These are phyloP conservation scores for Helenozyma rhizophorensis DNA, from an alignment of 805 yeast genomes.

Conservation along the genomic window DNA sequence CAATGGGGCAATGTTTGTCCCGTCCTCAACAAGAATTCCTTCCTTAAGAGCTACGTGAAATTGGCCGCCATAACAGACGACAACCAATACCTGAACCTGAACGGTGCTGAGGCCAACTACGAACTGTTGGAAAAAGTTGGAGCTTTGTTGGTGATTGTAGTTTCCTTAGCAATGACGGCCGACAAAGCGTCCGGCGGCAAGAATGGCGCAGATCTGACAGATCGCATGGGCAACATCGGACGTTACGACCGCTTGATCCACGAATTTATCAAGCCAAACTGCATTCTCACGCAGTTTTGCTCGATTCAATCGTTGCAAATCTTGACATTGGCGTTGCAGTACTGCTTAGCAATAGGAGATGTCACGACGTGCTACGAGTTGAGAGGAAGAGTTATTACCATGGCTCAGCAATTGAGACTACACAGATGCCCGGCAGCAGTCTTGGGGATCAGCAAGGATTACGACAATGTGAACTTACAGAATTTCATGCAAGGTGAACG, in stretches of 20 bases:
- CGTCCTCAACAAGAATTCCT: constrained; percentile 63
- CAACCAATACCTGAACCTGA: constrained; percentile 11
- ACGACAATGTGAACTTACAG: constrained; percentile 38
- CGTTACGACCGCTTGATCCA: constrained; percentile 60
- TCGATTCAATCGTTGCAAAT: constrained; percentile 69
- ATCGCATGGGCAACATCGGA: constrained; percentile 1
- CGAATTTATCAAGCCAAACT: constrained; percentile 56
- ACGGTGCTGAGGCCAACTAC: constrained; percentile 7
- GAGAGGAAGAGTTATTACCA: constrained; percentile 69
- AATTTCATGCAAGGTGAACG: constrained; percentile 77
- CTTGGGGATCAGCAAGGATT: constrained; percentile 49
- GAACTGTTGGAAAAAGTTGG: constrained; percentile 52
- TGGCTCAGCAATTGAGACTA: constrained; percentile 81
- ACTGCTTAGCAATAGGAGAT: constrained; percentile 71
- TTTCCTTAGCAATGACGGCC: constrained; percentile 46
- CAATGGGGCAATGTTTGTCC: constrained; percentile 76
- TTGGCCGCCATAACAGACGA: constrained; percentile 46
- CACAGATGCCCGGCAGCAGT: constrained; percentile 88
- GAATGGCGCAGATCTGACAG: constrained; percentile 3
- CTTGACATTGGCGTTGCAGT: constrained; percentile 61
- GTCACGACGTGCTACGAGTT: constrained; percentile 68
- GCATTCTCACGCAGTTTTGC: constrained; percentile 51
- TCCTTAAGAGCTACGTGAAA: constrained; percentile 53
- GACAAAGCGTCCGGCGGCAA: constrained; percentile 27
- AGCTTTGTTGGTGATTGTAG: constrained; percentile 44